These are phyloP conservation scores for Neoascochyta sp. DNA, from an alignment of 2,329 filamentous ascomycete species.

Conservation along the genomic window DNA sequence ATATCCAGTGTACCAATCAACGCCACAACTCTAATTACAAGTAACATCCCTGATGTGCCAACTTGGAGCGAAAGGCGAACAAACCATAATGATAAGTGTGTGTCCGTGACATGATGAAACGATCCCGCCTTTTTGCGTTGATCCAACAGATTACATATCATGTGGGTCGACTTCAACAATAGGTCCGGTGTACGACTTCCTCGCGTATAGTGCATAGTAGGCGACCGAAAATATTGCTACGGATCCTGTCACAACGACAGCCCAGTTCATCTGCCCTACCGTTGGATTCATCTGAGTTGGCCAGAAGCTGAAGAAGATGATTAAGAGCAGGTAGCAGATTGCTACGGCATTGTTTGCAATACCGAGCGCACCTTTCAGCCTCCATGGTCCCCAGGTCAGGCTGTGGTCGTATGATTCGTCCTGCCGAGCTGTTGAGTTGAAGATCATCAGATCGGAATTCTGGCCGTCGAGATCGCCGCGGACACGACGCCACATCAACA, in stretches of 20 bases:
- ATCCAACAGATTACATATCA: conserved; percentile 8
- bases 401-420: conserved; percentile 19
- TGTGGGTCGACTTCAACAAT: conserved; percentile 32
- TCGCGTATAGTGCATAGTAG: conserved; percentile 32
- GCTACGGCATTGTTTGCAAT: conserved; percentile 32
- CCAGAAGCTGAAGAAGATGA: conserved; percentile 39
- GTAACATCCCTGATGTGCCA: not conserved
- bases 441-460: conserved; percentile 19
- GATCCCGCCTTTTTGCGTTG: conserved; percentile 1
- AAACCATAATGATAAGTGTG: too few relatives aligned
- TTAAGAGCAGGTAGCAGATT: conserved; percentile 29
- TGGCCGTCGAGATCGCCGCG: conserved; percentile 30
- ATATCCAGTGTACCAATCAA: too few relatives aligned
- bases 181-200: conserved; percentile 31
- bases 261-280: conserved; percentile 31
- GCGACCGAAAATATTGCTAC: conserved; percentile 28
- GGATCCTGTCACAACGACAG: conserved; percentile 29
- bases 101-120: not conserved
- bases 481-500: conserved; percentile 36
- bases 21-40: too few relatives aligned
- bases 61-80: too few relatives aligned
- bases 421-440: conserved; percentile 14
- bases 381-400: conserved; percentile 35
- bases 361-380: conserved; percentile 26
- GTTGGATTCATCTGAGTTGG: conserved; percentile 18